These are phyloP conservation scores for Candida xiaguanensis DNA, from an alignment of 805 yeast species.

Conservation along the genomic window DNA sequence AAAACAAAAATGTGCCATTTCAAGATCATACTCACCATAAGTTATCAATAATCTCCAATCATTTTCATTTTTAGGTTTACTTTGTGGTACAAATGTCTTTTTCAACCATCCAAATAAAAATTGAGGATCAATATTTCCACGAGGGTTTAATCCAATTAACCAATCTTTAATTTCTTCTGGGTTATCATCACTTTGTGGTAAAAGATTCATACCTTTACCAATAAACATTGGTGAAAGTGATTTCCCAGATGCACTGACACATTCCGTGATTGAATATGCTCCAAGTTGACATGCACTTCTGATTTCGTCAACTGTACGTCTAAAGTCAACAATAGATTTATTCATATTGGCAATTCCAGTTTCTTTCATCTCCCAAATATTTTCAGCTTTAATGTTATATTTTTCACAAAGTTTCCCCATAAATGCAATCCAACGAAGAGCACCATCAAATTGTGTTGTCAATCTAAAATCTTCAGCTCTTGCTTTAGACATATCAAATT, in stretches of 20 bases:
- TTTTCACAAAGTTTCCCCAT: too few relatives aligned
- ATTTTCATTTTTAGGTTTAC: background rate
- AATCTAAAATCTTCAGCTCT: too few relatives aligned
- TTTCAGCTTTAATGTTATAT: too few relatives aligned
- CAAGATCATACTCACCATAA: background rate
- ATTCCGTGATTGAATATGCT: background rate
- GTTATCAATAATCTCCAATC: background rate
- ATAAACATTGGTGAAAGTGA: background rate
- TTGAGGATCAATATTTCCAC: background rate
- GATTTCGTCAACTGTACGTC: background rate
- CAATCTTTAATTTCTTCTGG: background rate
- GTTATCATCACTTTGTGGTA: background rate
- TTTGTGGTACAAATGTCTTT: background rate
- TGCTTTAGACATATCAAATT: too few relatives aligned
- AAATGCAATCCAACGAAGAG: too few relatives aligned
- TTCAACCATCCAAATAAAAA: background rate
- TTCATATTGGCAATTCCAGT: background rate
- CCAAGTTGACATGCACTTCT: background rate
- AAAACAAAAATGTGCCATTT: background rate
- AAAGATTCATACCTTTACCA: too few relatives aligned
- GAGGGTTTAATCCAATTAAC: background rate
- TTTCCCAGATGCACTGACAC: background rate
- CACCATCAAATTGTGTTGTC: too few relatives aligned
- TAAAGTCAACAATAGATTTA: background rate
- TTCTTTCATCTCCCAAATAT: too few relatives aligned